Base-by-base conservation (phyloP, 352 stramenopile species). In the Pythium brassicae region DNA sequence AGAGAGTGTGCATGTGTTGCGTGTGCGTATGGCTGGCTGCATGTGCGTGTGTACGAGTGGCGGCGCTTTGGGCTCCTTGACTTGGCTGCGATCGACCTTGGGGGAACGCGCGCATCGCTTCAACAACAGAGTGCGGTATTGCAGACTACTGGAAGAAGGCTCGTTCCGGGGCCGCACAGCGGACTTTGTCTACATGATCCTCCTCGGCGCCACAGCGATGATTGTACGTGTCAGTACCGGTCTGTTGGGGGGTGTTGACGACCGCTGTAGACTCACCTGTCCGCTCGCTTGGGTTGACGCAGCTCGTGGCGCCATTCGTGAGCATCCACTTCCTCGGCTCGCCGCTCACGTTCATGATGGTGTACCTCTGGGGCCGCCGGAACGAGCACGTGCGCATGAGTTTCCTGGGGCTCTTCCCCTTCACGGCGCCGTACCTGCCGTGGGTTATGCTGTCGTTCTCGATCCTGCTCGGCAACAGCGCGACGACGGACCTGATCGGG, bases 291-390 rank as follows among this genome's bases (percentile, higher is more conserved):
- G n/a, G n/a, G n/a, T n/a, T n/a, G n/a, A n/a, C n/a, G n/a, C 12
- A 96, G 86, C 68, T 94, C n/a, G 79, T 98, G 12, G 96, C 97
- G 42, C 94, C 96, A 14, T 99, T 98, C 63, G 82, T 98, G 20
- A 95, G 84, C 64, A 96, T 99, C 39, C 93, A 98, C 58, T 99
- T 99, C 72, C 77, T 99, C 10, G 96, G 97, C 19, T 98, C 89
- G 62, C 98, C 96, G 17, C 77, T 99, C 25, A 98, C 97, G n/a
- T 99, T 99, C 68, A 99, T 99, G 96, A 99, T 99, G 97, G 89
- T 99, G 6, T 99, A 99, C 74, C 75, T 99, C 23, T 99, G 97
- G 97, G 95, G 95, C 32, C 73, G 96, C 57, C 78, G 87, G 35
- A 98, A 98, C 60, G 86, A 96, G 63, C 86, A 98, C 77, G 92